phyloP scores from a whole-genome alignment of 257 asterid genomes.

The Lycium barbarum region DNA sequence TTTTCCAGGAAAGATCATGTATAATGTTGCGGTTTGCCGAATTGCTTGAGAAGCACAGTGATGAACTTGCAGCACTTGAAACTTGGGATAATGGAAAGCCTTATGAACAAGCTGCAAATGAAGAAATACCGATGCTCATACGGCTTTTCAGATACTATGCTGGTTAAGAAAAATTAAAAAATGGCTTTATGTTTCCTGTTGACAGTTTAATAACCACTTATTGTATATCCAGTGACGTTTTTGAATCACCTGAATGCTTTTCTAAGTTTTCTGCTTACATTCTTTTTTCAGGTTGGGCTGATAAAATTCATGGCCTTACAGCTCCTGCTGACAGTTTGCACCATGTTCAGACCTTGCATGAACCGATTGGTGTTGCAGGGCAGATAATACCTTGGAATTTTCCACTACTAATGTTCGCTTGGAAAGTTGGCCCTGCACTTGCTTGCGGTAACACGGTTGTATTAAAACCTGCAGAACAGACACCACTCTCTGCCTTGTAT shows the following conservation, averaged over 20 bases:
- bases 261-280: neutral
- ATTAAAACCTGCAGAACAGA: slow-evolving; percentile 81
- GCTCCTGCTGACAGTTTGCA: slow-evolving; percentile 75
- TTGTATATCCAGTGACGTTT: neutral
- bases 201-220: neutral
- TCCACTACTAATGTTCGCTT: slow-evolving; percentile 72
- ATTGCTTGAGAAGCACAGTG: slow-evolving; percentile 58
- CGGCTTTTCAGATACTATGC: slow-evolving; percentile 71
- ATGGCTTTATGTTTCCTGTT: neutral
- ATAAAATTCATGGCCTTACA: slow-evolving; percentile 73
- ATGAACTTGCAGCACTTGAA: slow-evolving; percentile 74
- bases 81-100: slow-evolving; percentile 82
- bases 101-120: slow-evolving; percentile 59
- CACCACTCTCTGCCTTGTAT: slow-evolving; percentile 72
- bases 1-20: slow-evolving; percentile 58
- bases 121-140: slow-evolving; percentile 60
- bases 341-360: slow-evolving; percentile 69
- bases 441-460: slow-evolving; percentile 76
- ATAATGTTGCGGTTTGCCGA: slow-evolving; percentile 65
- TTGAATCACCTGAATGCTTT: neutral
- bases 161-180: slow-evolving; percentile 42
- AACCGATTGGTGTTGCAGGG: slow-evolving; percentile 80
- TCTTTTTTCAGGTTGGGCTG: slow-evolving; percentile 63
- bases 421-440: slow-evolving; percentile 80
- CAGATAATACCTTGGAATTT: slow-evolving; percentile 87